A percentile compares a stretch with the other conserved stretches of the same genome.
These are phyloP conservation scores for Magnusiomyces clavatus DNA, from an alignment of 1,139 yeast species.

Conservation along the genomic window DNA sequence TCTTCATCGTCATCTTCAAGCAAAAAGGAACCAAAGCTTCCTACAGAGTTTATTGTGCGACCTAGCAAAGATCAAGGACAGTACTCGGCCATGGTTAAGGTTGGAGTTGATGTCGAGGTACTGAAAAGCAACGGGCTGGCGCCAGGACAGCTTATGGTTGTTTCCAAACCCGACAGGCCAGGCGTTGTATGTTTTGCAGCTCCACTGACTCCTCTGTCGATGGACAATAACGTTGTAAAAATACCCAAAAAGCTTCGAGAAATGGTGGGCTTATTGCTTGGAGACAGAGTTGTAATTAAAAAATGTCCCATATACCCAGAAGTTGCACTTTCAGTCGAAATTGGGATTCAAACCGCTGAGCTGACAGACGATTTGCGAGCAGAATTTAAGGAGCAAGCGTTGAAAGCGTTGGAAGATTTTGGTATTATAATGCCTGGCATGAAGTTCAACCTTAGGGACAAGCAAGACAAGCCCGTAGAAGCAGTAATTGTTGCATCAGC, in stretches of 20 bases:
- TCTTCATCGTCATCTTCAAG: not conserved
- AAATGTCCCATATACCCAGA: slow-evolving; percentile 45
- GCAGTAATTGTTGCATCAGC: not conserved
- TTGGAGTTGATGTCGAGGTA: slow-evolving; percentile 10
- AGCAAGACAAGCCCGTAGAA: not conserved
- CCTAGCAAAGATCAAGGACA: slow-evolving; percentile 25
- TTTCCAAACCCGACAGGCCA: slow-evolving; percentile 11
- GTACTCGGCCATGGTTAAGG: slow-evolving; percentile 5
- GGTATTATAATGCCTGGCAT: slow-evolving; percentile 56
- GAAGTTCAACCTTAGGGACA: not conserved
- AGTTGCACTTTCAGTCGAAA: slow-evolving; percentile 38
- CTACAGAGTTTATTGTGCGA: slow-evolving; percentile 19
- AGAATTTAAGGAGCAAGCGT: slow-evolving; percentile 16
- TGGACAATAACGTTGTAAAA: slow-evolving; percentile 5
- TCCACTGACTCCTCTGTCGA: slow-evolving; percentile 4
- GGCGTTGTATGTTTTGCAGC: slow-evolving; percentile 12
- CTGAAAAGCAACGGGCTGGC: slow-evolving; percentile 7
- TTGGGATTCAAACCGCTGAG: slow-evolving; percentile 14
- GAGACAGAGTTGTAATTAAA: slow-evolving; percentile 56
- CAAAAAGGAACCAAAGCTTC: slow-evolving; percentile 3
- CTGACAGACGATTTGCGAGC: slow-evolving; percentile 2
- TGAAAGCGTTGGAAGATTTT: slow-evolving; percentile 36
- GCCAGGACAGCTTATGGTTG: slow-evolving; percentile 7
- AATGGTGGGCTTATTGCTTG: slow-evolving; percentile 54
- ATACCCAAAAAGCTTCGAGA: slow-evolving; percentile 33